A percentile compares a stretch with the other conserved stretches of the same genome.
Evolutionary conservation across 805 yeast genomes (phyloP).

Genomic region (Kodamaea kakaduensis): DNA sequence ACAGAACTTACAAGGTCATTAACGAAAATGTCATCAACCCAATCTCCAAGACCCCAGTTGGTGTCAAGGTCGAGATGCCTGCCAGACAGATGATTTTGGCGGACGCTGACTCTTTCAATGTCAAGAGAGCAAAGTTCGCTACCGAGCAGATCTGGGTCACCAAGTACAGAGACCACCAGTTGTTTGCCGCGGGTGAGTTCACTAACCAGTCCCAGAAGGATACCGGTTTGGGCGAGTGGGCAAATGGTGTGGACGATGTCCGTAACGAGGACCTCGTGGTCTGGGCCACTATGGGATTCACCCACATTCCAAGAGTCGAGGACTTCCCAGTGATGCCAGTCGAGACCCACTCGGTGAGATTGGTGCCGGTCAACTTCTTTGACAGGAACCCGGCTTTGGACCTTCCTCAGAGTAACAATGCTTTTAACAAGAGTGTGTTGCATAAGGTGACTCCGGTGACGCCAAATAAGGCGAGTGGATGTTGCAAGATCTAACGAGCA

Average conservation of each 20-base stretch:
- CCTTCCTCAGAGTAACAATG: slow-evolving; percentile 66
- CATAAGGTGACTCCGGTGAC: slow-evolving; percentile 22
- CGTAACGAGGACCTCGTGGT: slow-evolving; percentile 74
- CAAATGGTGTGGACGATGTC: slow-evolving; percentile 60
- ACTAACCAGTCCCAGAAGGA: slow-evolving; percentile 74
- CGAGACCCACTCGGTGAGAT: slow-evolving; percentile 62
- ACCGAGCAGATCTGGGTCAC: slow-evolving; percentile 82
- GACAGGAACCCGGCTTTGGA: slow-evolving; percentile 75
- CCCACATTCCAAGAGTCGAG: slow-evolving; percentile 79
- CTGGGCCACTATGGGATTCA: slow-evolving; percentile 79
- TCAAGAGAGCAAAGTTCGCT: slow-evolving; percentile 69
- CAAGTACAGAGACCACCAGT: slow-evolving; percentile 66
- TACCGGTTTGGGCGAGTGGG: slow-evolving; percentile 70
- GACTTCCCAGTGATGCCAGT: slow-evolving; percentile 91
- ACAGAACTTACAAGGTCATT: slow-evolving; percentile 69
- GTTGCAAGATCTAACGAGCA: slow-evolving; percentile 33
- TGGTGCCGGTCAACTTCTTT: slow-evolving; percentile 72
- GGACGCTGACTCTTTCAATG: slow-evolving; percentile 56
- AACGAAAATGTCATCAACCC: slow-evolving; percentile 72
- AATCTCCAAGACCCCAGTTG: slow-evolving; percentile 67
- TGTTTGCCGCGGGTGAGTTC: slow-evolving; percentile 81
- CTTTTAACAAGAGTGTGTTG: slow-evolving; percentile 60
- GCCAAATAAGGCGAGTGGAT: slow-evolving; percentile 21
- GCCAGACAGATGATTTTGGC: slow-evolving; percentile 76
- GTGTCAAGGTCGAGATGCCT: slow-evolving; percentile 69